Percentiles rank a stretch among this genome's conserved stretches.
These are phyloP conservation scores for Didymella exigua DNA, from an alignment of 2,329 filamentous ascomycete genomes.

Conservation along the genomic window DNA sequence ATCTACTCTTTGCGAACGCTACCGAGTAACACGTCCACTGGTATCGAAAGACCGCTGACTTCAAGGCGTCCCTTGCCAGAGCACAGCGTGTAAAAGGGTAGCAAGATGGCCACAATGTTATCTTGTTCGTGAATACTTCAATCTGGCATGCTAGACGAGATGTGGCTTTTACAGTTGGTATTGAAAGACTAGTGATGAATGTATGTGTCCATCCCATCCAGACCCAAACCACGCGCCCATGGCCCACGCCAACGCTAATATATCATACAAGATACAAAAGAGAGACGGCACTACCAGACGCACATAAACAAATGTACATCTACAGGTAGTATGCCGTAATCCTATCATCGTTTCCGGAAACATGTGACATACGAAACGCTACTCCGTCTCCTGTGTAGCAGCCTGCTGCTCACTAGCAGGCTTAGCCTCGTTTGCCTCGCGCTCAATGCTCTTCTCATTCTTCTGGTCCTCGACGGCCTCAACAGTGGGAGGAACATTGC, in stretches of 20 bases:
- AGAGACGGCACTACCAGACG: background rate
- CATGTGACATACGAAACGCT: slow-evolving; percentile 11
- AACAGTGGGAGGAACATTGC: slow-evolving; percentile 49
- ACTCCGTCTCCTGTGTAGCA: slow-evolving; percentile 38
- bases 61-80: no score
- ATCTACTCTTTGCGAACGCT: no score
- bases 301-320: background rate
- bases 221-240: slow-evolving; percentile 4
- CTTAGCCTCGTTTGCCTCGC: slow-evolving; percentile 42
- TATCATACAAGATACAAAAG: slow-evolving; percentile 15
- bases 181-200: slow-evolving; percentile 5
- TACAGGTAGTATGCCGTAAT: background rate
- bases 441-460: slow-evolving; percentile 54
- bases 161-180: slow-evolving; percentile 2
- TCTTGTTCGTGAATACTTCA: no score
- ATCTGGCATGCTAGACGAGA: no score
- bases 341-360: slow-evolving; percentile 1
- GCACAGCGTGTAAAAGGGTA: no score
- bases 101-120: no score
- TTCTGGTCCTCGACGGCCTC: slow-evolving; percentile 49
- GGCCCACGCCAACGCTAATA: slow-evolving; percentile 17
- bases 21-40: no score
- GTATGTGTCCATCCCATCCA: background rate
- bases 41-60: no score
- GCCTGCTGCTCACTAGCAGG: slow-evolving; percentile 48